These are phyloP conservation scores for Pseudocohnilembus persalinus DNA, from an alignment of 169 alveolate genomes.

Conservation along the genomic window DNA sequence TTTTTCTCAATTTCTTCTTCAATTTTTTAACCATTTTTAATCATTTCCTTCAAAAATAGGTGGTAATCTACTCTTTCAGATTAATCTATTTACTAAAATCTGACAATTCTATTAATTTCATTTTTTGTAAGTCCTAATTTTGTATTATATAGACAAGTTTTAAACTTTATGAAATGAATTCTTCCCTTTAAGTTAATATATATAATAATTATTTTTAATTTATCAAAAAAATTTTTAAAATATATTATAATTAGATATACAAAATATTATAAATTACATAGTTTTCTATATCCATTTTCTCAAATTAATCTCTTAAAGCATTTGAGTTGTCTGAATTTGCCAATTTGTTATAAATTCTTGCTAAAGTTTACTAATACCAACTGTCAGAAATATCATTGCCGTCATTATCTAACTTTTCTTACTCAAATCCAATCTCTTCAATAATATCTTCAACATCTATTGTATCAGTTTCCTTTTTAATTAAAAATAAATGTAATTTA, in stretches of 20 bases:
- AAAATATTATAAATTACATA: not conserved
- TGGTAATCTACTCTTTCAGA: not conserved
- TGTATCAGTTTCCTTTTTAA: not conserved
- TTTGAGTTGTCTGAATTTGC: not conserved
- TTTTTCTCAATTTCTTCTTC: not conserved
- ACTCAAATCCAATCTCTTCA: not conserved
- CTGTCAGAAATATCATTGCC: not conserved
- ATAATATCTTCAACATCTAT: slow-evolving; percentile 8
- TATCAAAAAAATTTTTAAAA: too few relatives aligned
- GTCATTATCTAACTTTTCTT: not conserved
- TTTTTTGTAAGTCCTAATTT: not conserved
- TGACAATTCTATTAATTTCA: not conserved
- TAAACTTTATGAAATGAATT: too few relatives aligned
- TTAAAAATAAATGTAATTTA: too few relatives aligned
- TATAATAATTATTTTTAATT: too few relatives aligned
- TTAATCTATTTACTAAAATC: not conserved
- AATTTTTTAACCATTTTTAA: not conserved
- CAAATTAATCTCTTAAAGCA: not conserved
- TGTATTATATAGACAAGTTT: not conserved
- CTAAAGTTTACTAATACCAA: not conserved
- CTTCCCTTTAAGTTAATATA: too few relatives aligned
- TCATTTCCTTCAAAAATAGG: not conserved
- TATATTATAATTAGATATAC: too few relatives aligned
- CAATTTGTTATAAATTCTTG: not conserved
- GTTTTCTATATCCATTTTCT: not conserved